These are phyloP conservation scores for Psilocybe azurescens DNA, from an alignment of 768 basidiomycete species.

Conservation along the genomic window DNA sequence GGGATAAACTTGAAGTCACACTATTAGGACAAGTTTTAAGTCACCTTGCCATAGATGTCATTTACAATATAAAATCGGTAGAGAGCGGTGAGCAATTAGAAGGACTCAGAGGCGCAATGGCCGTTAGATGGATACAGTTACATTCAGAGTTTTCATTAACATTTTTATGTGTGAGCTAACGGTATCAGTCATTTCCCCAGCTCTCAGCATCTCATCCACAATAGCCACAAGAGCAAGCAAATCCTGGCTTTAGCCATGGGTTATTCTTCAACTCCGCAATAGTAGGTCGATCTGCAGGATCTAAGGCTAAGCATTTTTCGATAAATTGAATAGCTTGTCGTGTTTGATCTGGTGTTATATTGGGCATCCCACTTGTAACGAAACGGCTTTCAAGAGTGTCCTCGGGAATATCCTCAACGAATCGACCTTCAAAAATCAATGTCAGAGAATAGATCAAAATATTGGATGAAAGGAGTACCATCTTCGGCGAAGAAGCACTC, in stretches of 20 bases:
- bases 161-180: too few species aligned
- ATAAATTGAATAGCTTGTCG: background rate
- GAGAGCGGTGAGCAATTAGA: too few species aligned
- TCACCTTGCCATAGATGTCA: too few species aligned
- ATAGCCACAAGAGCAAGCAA: background rate
- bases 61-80: too few species aligned
- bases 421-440: constrained; percentile 1
- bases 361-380: background rate
- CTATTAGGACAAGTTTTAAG: too few species aligned
- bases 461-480: background rate
- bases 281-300: constrained; percentile 11
- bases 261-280: constrained; percentile 2
- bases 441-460: background rate
- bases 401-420: constrained; percentile 12
- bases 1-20: too few species aligned
- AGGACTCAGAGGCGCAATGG: too few species aligned
- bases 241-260: constrained; percentile 10
- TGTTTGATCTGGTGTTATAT: constrained; percentile 4
- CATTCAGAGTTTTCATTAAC: too few species aligned
- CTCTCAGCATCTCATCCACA: background rate
- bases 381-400: constrained; percentile 12
- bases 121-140: too few species aligned
- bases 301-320: background rate
- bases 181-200: too few species aligned
- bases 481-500: constrained; percentile 9